Conservation (phyloP, 805 yeast species). For the Metschnikowia peoriensis region DNA sequence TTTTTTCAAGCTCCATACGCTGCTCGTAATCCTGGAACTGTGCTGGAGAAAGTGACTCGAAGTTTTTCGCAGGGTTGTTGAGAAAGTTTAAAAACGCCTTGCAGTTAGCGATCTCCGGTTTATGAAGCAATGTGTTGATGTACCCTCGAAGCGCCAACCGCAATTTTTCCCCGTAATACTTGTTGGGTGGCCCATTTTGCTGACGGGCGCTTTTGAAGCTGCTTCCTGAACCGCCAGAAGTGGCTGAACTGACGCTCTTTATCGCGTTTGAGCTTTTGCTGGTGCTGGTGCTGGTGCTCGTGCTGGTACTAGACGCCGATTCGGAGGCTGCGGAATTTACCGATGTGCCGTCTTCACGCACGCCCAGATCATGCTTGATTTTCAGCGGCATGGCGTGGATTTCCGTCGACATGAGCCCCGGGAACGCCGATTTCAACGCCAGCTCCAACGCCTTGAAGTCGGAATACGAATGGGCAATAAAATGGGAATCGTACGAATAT, state of each 20-base stretch:
- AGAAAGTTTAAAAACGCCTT: conserved; percentile 34
- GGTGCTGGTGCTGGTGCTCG: neutral
- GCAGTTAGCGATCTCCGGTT: conserved; percentile 55
- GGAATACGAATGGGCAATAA: conserved; percentile 60
- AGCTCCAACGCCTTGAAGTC: conserved; percentile 63
- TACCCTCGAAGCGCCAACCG: conserved; percentile 78
- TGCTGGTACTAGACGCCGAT: neutral
- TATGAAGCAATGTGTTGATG: conserved; percentile 49
- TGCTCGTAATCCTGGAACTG: conserved; percentile 57
- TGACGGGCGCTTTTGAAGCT: neutral
- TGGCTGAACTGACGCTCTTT: neutral
- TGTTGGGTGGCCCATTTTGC: neutral
- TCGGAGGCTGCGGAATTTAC: too few relatives aligned
- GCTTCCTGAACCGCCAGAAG: neutral
- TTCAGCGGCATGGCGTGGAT: conserved; percentile 60
- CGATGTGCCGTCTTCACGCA: conserved; percentile 13
- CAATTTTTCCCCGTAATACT: conserved; percentile 68
- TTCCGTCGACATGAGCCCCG: conserved; percentile 57
- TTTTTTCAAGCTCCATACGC: conserved; percentile 59
- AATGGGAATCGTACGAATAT: conserved; percentile 30
- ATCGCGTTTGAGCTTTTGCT: neutral
- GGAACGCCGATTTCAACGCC: conserved; percentile 53
- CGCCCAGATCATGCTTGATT: conserved; percentile 39
- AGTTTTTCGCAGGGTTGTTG: conserved; percentile 20
- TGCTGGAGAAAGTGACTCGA: conserved; percentile 33